Percentiles rank a stretch among this genome's conserved stretches.
Evolutionary conservation across 169 alveolate genomes (phyloP).

Genomic region (Babesia caballi): DNA sequence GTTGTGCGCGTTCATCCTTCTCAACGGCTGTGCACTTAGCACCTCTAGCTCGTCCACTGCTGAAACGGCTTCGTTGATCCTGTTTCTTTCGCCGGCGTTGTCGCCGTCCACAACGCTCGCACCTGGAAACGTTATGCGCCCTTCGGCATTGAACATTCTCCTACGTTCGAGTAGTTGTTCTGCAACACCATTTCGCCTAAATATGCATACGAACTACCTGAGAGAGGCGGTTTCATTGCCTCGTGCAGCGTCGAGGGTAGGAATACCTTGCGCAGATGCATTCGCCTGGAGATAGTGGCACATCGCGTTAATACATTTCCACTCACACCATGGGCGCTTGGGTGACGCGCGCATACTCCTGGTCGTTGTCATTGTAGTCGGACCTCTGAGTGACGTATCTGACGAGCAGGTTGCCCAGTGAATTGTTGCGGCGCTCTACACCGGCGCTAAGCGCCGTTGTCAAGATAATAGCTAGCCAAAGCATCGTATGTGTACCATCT

Average conservation of each 20-base stretch:
- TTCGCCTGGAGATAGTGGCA: background rate
- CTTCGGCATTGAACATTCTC: background rate
- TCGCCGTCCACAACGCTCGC: slow-evolving; percentile 43
- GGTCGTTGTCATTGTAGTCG: slow-evolving; percentile 20
- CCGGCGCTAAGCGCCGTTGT: background rate
- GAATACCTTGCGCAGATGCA: slow-evolving; percentile 42
- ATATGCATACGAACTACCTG: no score
- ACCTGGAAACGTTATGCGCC: background rate
- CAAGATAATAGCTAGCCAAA: background rate
- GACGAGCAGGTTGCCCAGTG: slow-evolving; percentile 35
- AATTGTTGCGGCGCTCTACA: slow-evolving; percentile 31
- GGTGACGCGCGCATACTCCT: slow-evolving; percentile 53
- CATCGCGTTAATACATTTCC: no score
- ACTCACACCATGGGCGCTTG: slow-evolving; percentile 63
- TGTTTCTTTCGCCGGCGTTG: slow-evolving; percentile 7
- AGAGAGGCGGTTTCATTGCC: slow-evolving; percentile 32
- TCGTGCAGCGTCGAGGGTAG: slow-evolving; percentile 44
- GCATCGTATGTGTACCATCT: no score
- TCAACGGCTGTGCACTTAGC: slow-evolving; percentile 16
- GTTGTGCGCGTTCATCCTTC: slow-evolving; percentile 36
- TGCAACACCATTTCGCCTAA: background rate
- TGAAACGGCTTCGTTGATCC: background rate
- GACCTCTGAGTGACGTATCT: slow-evolving; percentile 31
- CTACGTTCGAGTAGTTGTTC: background rate
- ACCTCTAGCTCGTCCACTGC: slow-evolving; percentile 18